These are phyloP conservation scores for Extremus antarcticus DNA, from an alignment of 495 filamentous ascomycete species.

Conservation along the genomic window DNA sequence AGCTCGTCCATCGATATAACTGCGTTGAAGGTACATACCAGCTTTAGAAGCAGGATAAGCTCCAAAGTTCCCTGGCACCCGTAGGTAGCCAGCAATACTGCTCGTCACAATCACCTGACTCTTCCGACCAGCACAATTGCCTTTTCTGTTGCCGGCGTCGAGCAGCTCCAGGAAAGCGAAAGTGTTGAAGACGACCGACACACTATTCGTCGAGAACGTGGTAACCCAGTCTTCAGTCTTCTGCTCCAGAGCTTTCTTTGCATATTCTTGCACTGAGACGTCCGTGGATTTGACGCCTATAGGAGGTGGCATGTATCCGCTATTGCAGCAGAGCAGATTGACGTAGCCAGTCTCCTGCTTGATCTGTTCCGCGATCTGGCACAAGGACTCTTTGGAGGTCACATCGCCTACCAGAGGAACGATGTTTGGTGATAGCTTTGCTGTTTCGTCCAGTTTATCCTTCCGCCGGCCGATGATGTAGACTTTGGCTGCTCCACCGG, in stretches of 20 bases:
- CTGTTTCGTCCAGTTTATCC: conserved; percentile 26
- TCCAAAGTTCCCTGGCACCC: conserved; percentile 10
- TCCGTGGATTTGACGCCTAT: conserved; percentile 3
- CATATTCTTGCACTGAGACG: conserved; percentile 16
- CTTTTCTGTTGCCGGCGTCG: conserved; percentile 32
- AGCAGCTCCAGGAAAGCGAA: conserved; percentile 37
- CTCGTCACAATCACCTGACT: conserved; percentile 32
- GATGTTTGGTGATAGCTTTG: conserved; percentile 33
- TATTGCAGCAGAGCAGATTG: conserved; percentile 25
- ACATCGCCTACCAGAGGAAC: conserved; percentile 35
- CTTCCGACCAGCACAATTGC: conserved; percentile 21
- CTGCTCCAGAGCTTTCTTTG: conserved; percentile 7
- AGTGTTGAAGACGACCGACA: conserved; percentile 31
- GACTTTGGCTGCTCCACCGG: conserved; percentile 53
- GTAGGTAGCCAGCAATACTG: conserved; percentile 25
- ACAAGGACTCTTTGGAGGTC: conserved; percentile 32
- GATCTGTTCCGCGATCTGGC: conserved; percentile 26
- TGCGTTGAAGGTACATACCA: conserved; percentile 16
- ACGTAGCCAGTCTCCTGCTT: conserved; percentile 32
- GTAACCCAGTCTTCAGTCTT: conserved; percentile 19
- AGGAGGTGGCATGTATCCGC: conserved; percentile 14
- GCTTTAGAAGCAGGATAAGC: conserved; percentile 29
- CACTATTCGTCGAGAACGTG: conserved; percentile 29
- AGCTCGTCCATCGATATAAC: no score
- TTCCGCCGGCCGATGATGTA: conserved; percentile 57